These are phyloP conservation scores for Gelatoporia subvermispora DNA, from an alignment of 768 basidiomycete genomes.

Conservation along the genomic window DNA sequence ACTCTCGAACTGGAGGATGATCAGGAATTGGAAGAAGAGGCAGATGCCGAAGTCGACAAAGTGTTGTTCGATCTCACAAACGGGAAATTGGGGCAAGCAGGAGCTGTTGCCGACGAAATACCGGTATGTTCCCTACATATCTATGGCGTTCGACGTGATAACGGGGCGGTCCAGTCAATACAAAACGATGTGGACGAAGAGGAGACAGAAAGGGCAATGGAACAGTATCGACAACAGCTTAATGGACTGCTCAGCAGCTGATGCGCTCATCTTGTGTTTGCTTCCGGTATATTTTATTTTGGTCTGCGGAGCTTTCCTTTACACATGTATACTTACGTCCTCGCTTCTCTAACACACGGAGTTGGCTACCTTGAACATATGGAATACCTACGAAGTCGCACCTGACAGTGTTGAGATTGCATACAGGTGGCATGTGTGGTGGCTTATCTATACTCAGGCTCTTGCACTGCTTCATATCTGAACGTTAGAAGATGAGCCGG, in stretches of 20 bases:
- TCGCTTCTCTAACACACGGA: background rate
- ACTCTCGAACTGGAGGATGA: slow-evolving; percentile 89
- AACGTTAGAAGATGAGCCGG: too few relatives aligned
- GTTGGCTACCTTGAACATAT: background rate
- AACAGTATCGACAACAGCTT: slow-evolving; percentile 84
- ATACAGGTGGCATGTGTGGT: too few relatives aligned
- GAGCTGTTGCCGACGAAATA: slow-evolving; percentile 61
- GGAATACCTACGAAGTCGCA: too few relatives aligned
- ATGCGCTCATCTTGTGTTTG: background rate
- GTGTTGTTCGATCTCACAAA: slow-evolving; percentile 93
- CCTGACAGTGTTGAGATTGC: too few relatives aligned
- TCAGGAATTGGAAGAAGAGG: slow-evolving; percentile 93
- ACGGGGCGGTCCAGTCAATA: slow-evolving; percentile 35
- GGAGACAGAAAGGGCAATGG: slow-evolving; percentile 84
- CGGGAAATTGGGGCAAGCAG: slow-evolving; percentile 89
- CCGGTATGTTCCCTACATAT: slow-evolving; percentile 52
- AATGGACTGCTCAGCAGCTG: slow-evolving; percentile 73
- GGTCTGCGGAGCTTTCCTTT: background rate
- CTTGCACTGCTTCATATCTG: too few relatives aligned
- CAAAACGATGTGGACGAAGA: slow-evolving; percentile 69
- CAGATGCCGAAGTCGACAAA: slow-evolving; percentile 95
- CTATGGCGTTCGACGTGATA: background rate
- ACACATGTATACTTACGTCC: too few relatives aligned
- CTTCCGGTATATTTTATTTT: background rate
- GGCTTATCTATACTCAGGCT: too few relatives aligned